These are phyloP conservation scores for Erigeron canadensis DNA, from an alignment of 129 eudicot species.

Conservation along the genomic window DNA sequence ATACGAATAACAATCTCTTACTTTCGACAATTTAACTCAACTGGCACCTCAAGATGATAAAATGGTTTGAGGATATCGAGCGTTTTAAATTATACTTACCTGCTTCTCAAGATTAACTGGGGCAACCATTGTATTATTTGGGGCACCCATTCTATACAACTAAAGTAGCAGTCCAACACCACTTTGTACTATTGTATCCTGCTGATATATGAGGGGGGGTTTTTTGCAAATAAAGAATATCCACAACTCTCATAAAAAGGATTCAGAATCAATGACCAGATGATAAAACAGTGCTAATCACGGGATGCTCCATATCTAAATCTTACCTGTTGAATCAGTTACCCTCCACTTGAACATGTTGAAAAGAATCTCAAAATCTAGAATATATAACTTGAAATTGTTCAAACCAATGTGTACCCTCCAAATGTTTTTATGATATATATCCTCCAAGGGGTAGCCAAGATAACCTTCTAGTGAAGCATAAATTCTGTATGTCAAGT, in stretches of 20 bases:
- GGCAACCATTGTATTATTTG: too few relatives aligned
- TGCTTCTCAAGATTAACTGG: conserved; percentile 3
- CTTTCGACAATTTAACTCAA: background rate
- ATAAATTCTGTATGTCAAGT: conserved; percentile 24
- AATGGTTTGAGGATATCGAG: background rate
- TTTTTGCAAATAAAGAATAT: background rate
- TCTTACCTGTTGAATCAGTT: background rate
- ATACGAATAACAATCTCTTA: conserved; percentile 12
- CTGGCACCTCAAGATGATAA: conserved; percentile 26
- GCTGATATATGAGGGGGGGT: background rate
- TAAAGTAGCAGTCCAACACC: conserved; percentile 1
- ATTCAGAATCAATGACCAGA: background rate
- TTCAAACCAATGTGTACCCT: conserved; percentile 16
- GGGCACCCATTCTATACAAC: background rate
- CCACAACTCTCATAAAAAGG: conserved; percentile 3
- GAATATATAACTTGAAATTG: background rate
- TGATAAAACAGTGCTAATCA: too few relatives aligned
- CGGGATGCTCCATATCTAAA: too few relatives aligned
- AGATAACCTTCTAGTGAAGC: background rate
- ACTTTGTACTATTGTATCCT: conserved; percentile 10
- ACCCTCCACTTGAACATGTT: conserved; percentile 22
- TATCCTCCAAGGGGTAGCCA: conserved; percentile 28
- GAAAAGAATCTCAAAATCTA: conserved; percentile 21
- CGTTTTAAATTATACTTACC: conserved; percentile 3
- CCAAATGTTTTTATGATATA: conserved; percentile 21